A percentile compares a stretch with the other conserved stretches of the same genome.
Evolutionary conservation across 768 basidiomycete species (phyloP).

Genomic region (Termitomyces bulborhizus): DNA sequence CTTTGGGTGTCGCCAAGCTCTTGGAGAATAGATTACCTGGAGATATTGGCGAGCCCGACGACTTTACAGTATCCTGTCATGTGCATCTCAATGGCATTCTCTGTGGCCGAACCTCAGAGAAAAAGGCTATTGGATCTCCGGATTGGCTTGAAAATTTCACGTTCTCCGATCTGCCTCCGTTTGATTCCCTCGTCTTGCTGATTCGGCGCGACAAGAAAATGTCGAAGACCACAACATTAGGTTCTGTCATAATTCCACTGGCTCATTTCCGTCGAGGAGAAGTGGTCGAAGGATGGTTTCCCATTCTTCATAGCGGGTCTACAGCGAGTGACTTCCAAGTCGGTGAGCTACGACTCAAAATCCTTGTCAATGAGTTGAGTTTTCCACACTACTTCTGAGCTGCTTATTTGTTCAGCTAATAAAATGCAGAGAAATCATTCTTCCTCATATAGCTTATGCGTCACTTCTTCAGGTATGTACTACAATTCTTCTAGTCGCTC

Average conservation of each 20-base stretch:
- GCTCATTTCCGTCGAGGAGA: conserved; percentile 71
- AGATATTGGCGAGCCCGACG: conserved; percentile 40
- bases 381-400: background rate
- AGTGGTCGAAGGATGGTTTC: conserved; percentile 79
- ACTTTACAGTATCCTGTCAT: conserved; percentile 74
- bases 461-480: conserved; percentile 47
- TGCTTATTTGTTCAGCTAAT: conserved; percentile 6
- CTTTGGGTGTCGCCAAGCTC: conserved; percentile 50
- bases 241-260: conserved; percentile 58
- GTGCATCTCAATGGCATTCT: conserved; percentile 62
- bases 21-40: conserved; percentile 25
- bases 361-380: conserved; percentile 71
- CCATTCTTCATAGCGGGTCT: conserved; percentile 51
- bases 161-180: conserved; percentile 74
- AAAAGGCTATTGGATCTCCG: conserved; percentile 56
- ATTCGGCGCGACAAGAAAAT: conserved; percentile 67
- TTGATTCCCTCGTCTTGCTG: conserved; percentile 60
- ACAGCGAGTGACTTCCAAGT: conserved; percentile 49
- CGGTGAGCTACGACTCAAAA: conserved; percentile 70
- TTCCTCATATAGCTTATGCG: conserved; percentile 61
- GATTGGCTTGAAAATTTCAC: conserved; percentile 83
- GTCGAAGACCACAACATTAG: conserved; percentile 49
- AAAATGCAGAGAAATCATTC: conserved; percentile 61
- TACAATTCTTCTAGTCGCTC: background rate
- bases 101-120: conserved; percentile 70